These are phyloP conservation scores for Penicillium riverlandense DNA, from an alignment of 495 filamentous ascomycete genomes.

Conservation along the genomic window DNA sequence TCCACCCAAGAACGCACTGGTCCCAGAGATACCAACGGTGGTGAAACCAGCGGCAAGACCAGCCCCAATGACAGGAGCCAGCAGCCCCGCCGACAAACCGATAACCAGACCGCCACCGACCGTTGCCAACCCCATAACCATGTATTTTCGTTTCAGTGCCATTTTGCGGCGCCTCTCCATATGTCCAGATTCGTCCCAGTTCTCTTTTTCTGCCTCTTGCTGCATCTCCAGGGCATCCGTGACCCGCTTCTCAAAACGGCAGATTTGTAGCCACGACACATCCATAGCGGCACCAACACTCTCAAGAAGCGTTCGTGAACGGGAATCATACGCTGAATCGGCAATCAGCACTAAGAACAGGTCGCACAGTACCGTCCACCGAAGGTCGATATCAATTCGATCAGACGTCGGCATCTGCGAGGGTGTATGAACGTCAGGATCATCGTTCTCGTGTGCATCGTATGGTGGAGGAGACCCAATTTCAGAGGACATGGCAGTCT, in stretches of 20 bases:
- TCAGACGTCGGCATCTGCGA: slow-evolving; percentile 71
- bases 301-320: slow-evolving; percentile 82
- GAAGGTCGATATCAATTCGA: slow-evolving; percentile 90
- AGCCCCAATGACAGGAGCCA: slow-evolving; percentile 91
- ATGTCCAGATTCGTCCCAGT: slow-evolving; percentile 94
- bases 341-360: slow-evolving; percentile 90
- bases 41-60: slow-evolving; percentile 93
- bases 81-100: slow-evolving; percentile 83
- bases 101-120: slow-evolving; percentile 95
- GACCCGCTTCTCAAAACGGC: slow-evolving; percentile 93
- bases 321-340: slow-evolving; percentile 88
- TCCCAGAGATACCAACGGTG: slow-evolving; percentile 88
- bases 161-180: slow-evolving; percentile 81
- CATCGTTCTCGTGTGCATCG: slow-evolving; percentile 58
- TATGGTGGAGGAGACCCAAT: slow-evolving; percentile 63
- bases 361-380: slow-evolving; percentile 97
- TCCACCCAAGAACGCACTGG: slow-evolving; percentile 81
- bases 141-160: slow-evolving; percentile 71
- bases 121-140: slow-evolving; percentile 95
- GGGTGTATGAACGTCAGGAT: slow-evolving; percentile 69
- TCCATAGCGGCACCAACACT: slow-evolving; percentile 70
- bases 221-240: slow-evolving; percentile 98
- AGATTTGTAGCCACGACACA: slow-evolving; percentile 88
- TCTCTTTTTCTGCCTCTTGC: slow-evolving; percentile 83
- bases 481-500: slow-evolving; percentile 22